Evolutionary conservation across 1,284 basidiomycete species (phyloP).

Genomic region (Moesziomyces antarcticus): DNA sequence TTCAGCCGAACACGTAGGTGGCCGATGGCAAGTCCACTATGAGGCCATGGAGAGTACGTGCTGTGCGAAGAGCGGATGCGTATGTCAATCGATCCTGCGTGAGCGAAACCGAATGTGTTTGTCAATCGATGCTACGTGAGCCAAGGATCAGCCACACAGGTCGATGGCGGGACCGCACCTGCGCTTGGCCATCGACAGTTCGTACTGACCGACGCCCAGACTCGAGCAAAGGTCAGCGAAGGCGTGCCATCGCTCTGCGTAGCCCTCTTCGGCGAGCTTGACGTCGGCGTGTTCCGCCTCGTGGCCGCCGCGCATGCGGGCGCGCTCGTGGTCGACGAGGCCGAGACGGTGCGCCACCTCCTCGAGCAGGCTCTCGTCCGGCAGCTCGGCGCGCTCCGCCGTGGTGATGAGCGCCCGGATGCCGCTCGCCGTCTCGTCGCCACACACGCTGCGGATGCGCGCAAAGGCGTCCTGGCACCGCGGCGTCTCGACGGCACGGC

Average conservation of each 20-base stretch:
- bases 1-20: too few relatives aligned
- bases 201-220: conserved; percentile 32
- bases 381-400: conserved; percentile 18
- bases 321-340: conserved; percentile 36
- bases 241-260: conserved; percentile 23
- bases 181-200: conserved; percentile 24
- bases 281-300: conserved; percentile 27
- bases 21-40: too few relatives aligned
- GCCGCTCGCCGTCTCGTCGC: not conserved
- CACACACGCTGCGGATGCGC: conserved; percentile 1
- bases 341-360: conserved; percentile 17
- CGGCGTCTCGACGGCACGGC: conserved; percentile 11
- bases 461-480: conserved; percentile 10
- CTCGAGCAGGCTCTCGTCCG: conserved; percentile 35
- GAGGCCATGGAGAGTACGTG: too few relatives aligned
- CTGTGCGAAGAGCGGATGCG: too few relatives aligned
- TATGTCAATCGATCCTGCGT: too few relatives aligned
- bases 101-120: not conserved
- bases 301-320: conserved; percentile 7
- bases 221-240: conserved; percentile 23
- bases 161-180: conserved; percentile 47
- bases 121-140: not conserved
- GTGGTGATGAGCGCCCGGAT: conserved; percentile 23
- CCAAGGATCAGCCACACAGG: conserved; percentile 10
- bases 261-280: conserved; percentile 33